Base-by-base conservation (phyloP, 371 early-diverging fungal genomes). In the Mortierella sp. region DNA sequence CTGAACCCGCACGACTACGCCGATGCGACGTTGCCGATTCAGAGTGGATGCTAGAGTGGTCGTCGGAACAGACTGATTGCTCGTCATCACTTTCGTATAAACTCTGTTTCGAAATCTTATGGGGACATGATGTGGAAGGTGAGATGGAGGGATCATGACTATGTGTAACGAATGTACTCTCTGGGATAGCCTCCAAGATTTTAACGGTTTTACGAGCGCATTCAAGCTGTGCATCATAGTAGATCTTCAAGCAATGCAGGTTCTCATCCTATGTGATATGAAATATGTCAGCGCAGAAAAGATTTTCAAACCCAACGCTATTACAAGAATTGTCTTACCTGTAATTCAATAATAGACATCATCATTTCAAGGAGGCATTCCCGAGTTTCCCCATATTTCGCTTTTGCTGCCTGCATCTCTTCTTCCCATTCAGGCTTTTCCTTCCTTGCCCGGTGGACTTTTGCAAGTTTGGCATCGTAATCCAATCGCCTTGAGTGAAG, bases 401-500 rank as follows among this genome's bases (percentile, higher is more conserved):
- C 82, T 76, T 95, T 96, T 3, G 97, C 92, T 0, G 93, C 91
- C 51, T 95, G 91, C 82, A 94, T 86, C 57, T 97, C 97, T 68
- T 98, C 96, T 72, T 96, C 97, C 64, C 95, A 86, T 49, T 93
- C 92, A 8, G 95, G 93, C 49, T 92, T 94, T 71, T 97, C 96
- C 84, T 96, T 97, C 82, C 96, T 96, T 29, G 91, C 87, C 74
- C 94, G 95, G 71, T 95, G 93, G 23, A 95, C 89, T 70, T 94
- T 93, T 83, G 88, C 90, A 29, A 93, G 82, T 83, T 97, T 97
- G 49, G 96, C 90, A 81, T 98, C 98, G 78, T 94, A 97, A 70
- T 98, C 97, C 61, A 94, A 83, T 63, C 98, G 89, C 40, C 97
- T 89, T 64, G 92, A 91, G 62, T 96, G 95, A 8, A 97, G 86